phyloP scores from a whole-genome alignment of 768 basidiomycete genomes.

The Omphalotus guepiniiformis region DNA sequence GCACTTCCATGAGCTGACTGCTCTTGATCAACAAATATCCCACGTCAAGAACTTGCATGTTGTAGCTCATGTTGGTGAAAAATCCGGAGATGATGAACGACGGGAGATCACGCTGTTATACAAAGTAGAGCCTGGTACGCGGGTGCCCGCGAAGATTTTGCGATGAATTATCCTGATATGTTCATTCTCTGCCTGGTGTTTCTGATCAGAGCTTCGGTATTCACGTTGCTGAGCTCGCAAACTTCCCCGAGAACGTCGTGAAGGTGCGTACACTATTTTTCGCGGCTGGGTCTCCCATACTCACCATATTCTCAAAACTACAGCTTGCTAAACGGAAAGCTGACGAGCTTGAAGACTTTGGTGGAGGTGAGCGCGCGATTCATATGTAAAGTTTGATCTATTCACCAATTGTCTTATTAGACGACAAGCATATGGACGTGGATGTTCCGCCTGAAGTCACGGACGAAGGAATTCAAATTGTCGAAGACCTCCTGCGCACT shows the following conservation, averaged over 20 bases:
- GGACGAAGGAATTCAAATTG: conserved; percentile 75
- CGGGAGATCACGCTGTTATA: conserved; percentile 90
- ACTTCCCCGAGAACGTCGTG: conserved; percentile 93
- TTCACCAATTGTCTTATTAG: background rate
- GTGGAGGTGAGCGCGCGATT: conserved; percentile 35
- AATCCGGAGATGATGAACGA: conserved; percentile 65
- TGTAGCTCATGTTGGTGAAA: conserved; percentile 81
- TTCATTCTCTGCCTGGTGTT: conserved; percentile 47
- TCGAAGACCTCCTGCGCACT: conserved; percentile 69
- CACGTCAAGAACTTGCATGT: conserved; percentile 96
- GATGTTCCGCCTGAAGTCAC: conserved; percentile 55
- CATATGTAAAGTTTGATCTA: background rate
- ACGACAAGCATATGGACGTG: conserved; percentile 29
- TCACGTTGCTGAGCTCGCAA: conserved; percentile 94
- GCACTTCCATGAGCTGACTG: conserved; percentile 96
- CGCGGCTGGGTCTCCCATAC: conserved; percentile 9
- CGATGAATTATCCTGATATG: conserved; percentile 2
- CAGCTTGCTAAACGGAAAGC: conserved; percentile 87
- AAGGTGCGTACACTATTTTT: conserved; percentile 60
- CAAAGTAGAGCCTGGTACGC: conserved; percentile 86
- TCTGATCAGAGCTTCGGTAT: conserved; percentile 99
- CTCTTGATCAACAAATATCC: conserved; percentile 77
- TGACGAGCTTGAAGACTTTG: conserved; percentile 87
- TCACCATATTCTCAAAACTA: background rate
- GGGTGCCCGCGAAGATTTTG: background rate